phyloP scores from a whole-genome alignment of 805 yeast genomes.

The Candida nonsorbophila region DNA sequence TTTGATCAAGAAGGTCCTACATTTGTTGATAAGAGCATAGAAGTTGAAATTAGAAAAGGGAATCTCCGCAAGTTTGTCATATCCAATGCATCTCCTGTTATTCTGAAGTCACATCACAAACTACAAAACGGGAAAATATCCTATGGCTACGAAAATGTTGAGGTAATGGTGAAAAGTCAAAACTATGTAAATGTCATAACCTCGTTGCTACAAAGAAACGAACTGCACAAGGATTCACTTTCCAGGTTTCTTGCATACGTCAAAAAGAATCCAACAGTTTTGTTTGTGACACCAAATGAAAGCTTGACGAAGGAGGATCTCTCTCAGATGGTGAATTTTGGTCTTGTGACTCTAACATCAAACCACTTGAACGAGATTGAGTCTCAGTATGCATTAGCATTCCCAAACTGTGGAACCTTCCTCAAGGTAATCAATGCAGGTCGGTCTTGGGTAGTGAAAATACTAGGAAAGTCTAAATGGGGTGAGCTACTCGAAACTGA shows the following conservation, averaged over 20 bases:
- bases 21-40: slow-evolving; percentile 43
- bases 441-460: slow-evolving; percentile 37
- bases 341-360: slow-evolving; percentile 41
- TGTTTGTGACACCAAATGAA: slow-evolving; percentile 18
- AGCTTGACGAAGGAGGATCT: slow-evolving; percentile 21
- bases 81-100: slow-evolving; percentile 40
- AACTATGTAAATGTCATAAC: slow-evolving; percentile 12
- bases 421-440: slow-evolving; percentile 41
- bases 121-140: slow-evolving; percentile 30
- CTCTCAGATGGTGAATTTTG: slow-evolving; percentile 29
- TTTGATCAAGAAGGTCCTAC: slow-evolving; percentile 42
- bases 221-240: slow-evolving; percentile 10
- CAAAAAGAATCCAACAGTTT: slow-evolving; percentile 18
- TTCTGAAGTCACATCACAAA: slow-evolving; percentile 29
- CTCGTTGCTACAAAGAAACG: slow-evolving; percentile 8
- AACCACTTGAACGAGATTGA: slow-evolving; percentile 40
- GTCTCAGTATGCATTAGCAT: slow-evolving; percentile 34
- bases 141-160: slow-evolving; percentile 40
- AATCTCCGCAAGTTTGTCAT: slow-evolving; percentile 34
- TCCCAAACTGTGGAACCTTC: slow-evolving; percentile 48
- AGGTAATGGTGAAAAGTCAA: slow-evolving; percentile 24
- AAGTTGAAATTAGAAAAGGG: slow-evolving; percentile 30
- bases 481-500: slow-evolving; percentile 41
- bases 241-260: slow-evolving; percentile 17
- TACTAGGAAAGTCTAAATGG: slow-evolving; percentile 28